Evolutionary conservation across 208 protist genomes (phyloP), one percentile per base, ranked within the genome.

Genomic region (Leptomonas pyrrhocoris): DNA sequence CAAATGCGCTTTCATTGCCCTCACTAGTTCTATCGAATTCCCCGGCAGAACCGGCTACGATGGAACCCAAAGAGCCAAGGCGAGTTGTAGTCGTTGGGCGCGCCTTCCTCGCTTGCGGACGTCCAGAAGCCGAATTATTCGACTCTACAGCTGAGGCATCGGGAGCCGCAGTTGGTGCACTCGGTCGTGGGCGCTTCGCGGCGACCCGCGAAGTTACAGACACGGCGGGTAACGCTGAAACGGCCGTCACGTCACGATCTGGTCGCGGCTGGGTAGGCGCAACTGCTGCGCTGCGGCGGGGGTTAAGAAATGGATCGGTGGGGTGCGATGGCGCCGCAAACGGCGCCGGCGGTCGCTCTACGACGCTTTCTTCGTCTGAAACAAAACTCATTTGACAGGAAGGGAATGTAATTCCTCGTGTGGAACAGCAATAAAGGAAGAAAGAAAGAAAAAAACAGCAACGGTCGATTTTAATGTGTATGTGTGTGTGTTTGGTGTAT

Each of bases 251-350:
- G 50, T 49, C 30, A 4, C 9, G n/a, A n/a, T 23, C 34, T 16
- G 1, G 2, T 42, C n/a, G 30, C 16, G 27, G 34, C 13, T 45
- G 61, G 8, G 28, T 49, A 25, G 40, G 15, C 27, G 0, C 55
- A 19, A n/a, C 19, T 42, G 13, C 40, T 1, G 30, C 51, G 56
- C 53, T 65, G 21, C 36, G 58, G 38, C 62, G 54, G 8, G 70
- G 54, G 28, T 68, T 68, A 19, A 76, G 65, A 36, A 76, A 76
- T 7, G 70, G 70, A 43, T 76, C 70, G 25, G 54, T 30, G 9
- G 62, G 70, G 30, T 65, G 30, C 12, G 45, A 1, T 46, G 19
- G 38, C 30, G 18, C n/a, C 4, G 30, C 11, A 3, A 30, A 16
- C 59, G 59, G 23, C 18, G n/a, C 30, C 2, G 45, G 2, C 28